These are phyloP conservation scores for Pseudonectria buxi DNA, from an alignment of 2,329 filamentous ascomycete genomes.

Conservation along the genomic window DNA sequence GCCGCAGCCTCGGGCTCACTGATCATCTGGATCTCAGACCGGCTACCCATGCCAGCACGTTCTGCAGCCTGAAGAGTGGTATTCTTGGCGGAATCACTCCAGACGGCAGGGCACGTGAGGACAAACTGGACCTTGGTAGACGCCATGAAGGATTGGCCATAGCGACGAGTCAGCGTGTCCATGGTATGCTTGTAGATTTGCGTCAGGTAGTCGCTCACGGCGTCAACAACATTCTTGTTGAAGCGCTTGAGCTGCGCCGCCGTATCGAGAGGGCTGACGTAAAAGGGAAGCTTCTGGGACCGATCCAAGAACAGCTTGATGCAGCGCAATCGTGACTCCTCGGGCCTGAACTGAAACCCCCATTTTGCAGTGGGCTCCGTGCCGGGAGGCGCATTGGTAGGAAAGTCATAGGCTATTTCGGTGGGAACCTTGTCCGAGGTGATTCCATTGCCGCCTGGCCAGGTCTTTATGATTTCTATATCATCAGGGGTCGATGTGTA, in stretches of 20 bases:
- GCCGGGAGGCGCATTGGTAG: constrained; percentile 23
- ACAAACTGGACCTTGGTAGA: constrained; percentile 72
- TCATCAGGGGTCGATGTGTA: constrained; percentile 73
- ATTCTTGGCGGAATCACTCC: constrained; percentile 81
- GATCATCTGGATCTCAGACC: constrained; percentile 68
- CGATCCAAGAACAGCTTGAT: constrained; percentile 81
- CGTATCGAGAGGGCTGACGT: constrained; percentile 71
- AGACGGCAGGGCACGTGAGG: constrained; percentile 75
- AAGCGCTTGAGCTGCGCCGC: constrained; percentile 67
- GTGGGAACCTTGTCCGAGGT: constrained; percentile 85
- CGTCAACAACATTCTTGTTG: constrained; percentile 71
- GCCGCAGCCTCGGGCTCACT: constrained; percentile 75
- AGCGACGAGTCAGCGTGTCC: constrained; percentile 66
- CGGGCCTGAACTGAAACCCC: constrained; percentile 77
- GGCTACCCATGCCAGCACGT: constrained; percentile 68
- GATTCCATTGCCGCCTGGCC: constrained; percentile 78
- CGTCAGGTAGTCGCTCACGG: constrained; percentile 71
- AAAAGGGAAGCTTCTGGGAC: constrained; percentile 73
- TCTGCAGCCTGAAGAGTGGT: constrained; percentile 73
- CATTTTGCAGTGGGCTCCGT: constrained; percentile 55
- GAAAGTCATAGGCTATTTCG: constrained; percentile 59
- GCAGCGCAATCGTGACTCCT: constrained; percentile 68
- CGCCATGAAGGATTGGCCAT: constrained; percentile 72
- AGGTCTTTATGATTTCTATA: constrained; percentile 76
- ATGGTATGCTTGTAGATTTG: constrained; percentile 73